These are phyloP conservation scores for Dipteronia sinensis DNA, from an alignment of 345 rosid species.

Conservation along the genomic window DNA sequence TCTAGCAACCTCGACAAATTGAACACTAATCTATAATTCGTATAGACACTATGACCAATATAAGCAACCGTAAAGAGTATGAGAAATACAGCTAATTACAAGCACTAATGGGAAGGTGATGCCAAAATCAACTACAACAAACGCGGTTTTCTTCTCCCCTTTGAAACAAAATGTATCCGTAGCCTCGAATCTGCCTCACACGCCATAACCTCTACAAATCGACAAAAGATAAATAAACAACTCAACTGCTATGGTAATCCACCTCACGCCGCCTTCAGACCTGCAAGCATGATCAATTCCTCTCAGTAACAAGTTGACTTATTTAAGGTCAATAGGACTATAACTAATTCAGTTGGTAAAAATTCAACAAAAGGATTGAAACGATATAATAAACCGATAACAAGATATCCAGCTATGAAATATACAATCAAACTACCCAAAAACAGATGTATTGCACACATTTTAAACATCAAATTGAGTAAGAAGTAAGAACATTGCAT, in stretches of 20 bases:
- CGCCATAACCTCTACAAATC: neutral
- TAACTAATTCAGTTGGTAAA: neutral
- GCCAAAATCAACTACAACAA: neutral
- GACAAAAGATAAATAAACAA: neutral
- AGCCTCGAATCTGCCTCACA: neutral
- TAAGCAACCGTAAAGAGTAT: neutral
- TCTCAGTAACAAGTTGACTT: neutral
- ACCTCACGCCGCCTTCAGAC: neutral
- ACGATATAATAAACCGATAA: neutral
- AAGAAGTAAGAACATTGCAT: neutral
- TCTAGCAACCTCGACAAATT: slow-evolving; percentile 15
- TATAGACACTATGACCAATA: neutral
- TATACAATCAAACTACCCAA: neutral
- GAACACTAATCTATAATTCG: slow-evolving; percentile 20
- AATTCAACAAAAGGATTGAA: neutral
- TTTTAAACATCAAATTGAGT: neutral
- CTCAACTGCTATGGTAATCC: neutral
- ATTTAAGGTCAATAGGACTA: neutral
- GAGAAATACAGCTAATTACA: slow-evolving; percentile 13
- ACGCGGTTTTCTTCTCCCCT: neutral
- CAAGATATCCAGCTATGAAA: neutral
- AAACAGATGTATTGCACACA: neutral
- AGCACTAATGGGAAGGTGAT: slow-evolving; percentile 8
- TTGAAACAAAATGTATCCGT: neutral
- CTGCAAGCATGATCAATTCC: slow-evolving; percentile 9